phyloP scores from a whole-genome alignment of 768 basidiomycete species.

The Clavulina sp. region DNA sequence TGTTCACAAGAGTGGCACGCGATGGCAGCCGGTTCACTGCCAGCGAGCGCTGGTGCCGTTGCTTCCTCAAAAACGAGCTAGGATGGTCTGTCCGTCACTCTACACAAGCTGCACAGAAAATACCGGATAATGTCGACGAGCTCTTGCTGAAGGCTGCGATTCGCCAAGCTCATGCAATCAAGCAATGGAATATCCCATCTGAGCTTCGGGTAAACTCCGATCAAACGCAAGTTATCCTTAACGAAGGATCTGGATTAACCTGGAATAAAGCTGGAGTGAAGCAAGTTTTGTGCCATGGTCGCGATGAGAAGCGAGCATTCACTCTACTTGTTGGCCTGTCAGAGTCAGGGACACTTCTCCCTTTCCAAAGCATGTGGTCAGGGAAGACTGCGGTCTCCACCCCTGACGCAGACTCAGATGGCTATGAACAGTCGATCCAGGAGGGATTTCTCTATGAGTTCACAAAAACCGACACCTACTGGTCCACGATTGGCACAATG shows the following conservation, averaged over 20 bases:
- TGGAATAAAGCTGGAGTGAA: slow-evolving; percentile 18
- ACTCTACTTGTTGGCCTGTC: slow-evolving; percentile 23
- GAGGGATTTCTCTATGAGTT: slow-evolving; percentile 16
- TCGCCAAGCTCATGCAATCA: slow-evolving; percentile 15
- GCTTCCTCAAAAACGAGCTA: slow-evolving; percentile 14
- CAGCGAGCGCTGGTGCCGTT: slow-evolving; percentile 16
- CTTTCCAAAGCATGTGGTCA: slow-evolving; percentile 23
- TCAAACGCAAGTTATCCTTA: slow-evolving; percentile 21
- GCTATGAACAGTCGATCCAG: slow-evolving; percentile 12
- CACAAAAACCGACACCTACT: slow-evolving; percentile 13
- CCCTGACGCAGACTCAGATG: slow-evolving; percentile 11
- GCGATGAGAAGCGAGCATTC: slow-evolving; percentile 27
- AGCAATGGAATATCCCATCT: slow-evolving; percentile 16
- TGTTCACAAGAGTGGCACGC: slow-evolving; percentile 15
- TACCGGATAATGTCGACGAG: slow-evolving; percentile 19
- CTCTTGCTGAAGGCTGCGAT: slow-evolving; percentile 12
- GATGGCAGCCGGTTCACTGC: slow-evolving; percentile 18
- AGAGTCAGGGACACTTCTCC: slow-evolving; percentile 18
- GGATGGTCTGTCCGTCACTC: slow-evolving; percentile 16
- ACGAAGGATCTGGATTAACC: slow-evolving; percentile 17
- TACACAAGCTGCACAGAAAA: slow-evolving; percentile 23
- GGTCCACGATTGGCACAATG: slow-evolving; percentile 8
- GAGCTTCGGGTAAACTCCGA: slow-evolving; percentile 21
- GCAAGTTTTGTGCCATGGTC: slow-evolving; percentile 22
- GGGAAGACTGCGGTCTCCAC: slow-evolving; percentile 17